Evolutionary conservation across 495 filamentous ascomycete genomes (phyloP).

Genomic region (Penicillium longicatenatum): DNA sequence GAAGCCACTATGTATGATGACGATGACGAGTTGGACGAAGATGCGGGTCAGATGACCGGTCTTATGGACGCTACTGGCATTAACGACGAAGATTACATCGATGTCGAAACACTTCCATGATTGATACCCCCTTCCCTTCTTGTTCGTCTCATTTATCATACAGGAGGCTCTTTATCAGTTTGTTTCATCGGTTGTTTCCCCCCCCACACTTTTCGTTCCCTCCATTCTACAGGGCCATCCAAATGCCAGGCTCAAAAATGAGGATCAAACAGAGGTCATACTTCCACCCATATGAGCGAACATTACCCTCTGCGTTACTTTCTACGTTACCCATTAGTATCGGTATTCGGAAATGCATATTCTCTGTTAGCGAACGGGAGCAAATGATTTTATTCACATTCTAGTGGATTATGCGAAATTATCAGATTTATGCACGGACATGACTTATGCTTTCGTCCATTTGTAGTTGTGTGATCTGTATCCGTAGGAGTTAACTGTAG

Average conservation of each 20-base stretch:
- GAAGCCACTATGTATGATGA: constrained; percentile 59
- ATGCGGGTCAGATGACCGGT: constrained; percentile 56
- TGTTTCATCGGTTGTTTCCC: constrained; percentile 19
- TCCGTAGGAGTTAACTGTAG: not conserved
- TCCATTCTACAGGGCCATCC: constrained; percentile 11
- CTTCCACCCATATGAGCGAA: constrained; percentile 34
- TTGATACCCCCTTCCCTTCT: constrained; percentile 36
- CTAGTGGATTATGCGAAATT: not conserved
- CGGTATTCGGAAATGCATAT: constrained; percentile 38
- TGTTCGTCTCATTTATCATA: constrained; percentile 19
- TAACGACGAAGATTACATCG: constrained; percentile 53
- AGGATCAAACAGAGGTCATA: constrained; percentile 19
- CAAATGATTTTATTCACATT: constrained; percentile 13
- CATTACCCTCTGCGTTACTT: constrained; percentile 16
- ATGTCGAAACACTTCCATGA: constrained; percentile 42
- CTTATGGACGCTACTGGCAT: constrained; percentile 56
- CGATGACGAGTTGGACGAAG: constrained; percentile 56
- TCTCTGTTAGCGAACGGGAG: constrained; percentile 23
- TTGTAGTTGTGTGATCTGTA: not conserved
- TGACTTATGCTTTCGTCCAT: not conserved
- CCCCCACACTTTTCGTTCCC: constrained; percentile 19
- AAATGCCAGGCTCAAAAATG: constrained; percentile 6
- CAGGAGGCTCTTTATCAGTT: constrained; percentile 13
- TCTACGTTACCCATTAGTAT: constrained; percentile 18
- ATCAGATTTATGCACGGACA: not conserved